Evolutionary conservation across 495 filamentous ascomycete genomes (phyloP).

Genomic region (Acidomyces sp.): DNA sequence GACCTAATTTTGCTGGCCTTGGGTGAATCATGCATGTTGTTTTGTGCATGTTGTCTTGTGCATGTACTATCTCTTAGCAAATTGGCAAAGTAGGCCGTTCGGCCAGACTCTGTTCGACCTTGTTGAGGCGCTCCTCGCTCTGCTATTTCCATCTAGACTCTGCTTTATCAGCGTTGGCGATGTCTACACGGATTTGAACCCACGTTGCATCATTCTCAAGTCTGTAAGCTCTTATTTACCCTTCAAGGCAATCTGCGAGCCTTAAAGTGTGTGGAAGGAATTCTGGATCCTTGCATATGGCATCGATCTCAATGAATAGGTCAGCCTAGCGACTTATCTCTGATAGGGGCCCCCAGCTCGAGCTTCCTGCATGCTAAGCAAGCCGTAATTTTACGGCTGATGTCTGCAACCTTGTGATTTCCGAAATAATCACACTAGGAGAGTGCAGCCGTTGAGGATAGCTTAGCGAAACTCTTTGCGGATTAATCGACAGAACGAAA

Average conservation of each 20-base stretch:
- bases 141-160: not conserved
- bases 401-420: conserved; percentile 1
- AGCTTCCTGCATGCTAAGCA: conserved; percentile 5
- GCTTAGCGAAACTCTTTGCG: too few species aligned
- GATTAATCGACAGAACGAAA: too few species aligned
- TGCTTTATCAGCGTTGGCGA: not conserved
- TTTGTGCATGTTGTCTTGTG: too few species aligned
- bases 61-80: too few species aligned
- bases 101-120: not conserved
- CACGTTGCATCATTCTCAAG: conserved; percentile 3
- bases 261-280: not conserved
- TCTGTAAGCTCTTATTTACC: conserved; percentile 5
- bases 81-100: not conserved
- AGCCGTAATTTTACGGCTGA: conserved; percentile 3
- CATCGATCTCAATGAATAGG: not conserved
- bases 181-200: not conserved
- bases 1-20: not conserved
- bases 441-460: too few species aligned
- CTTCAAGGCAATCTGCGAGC: not conserved
- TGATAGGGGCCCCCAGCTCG: not conserved
- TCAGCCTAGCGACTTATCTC: not conserved
- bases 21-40: too few species aligned
- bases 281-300: not conserved
- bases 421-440: not conserved
- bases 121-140: not conserved